Conservation (phyloP, 1,284 basidiomycete genomes). For the Clitocybe nebularis region DNA sequence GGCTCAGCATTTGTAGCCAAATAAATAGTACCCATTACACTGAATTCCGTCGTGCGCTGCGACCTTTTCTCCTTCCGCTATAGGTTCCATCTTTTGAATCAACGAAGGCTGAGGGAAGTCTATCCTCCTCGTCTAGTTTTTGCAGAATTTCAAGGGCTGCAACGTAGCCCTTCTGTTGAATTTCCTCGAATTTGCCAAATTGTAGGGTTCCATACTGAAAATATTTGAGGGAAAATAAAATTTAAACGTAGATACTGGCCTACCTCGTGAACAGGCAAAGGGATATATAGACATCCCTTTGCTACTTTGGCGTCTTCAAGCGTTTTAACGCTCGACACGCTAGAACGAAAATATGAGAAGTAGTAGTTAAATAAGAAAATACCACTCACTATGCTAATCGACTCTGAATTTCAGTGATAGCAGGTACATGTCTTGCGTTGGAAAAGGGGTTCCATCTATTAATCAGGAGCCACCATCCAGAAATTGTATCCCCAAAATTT, state of each 20-base stretch:
- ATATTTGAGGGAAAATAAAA: neutral
- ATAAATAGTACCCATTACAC: too few relatives aligned
- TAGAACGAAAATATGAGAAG: conserved; percentile 28
- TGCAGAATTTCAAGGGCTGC: conserved; percentile 73
- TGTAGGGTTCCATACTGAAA: conserved; percentile 74
- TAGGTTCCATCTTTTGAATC: conserved; percentile 44
- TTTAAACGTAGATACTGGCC: conserved; percentile 15
- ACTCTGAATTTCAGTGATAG: conserved; percentile 95
- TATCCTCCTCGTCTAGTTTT: conserved; percentile 80
- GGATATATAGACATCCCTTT: conserved; percentile 87
- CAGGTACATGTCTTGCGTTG: conserved; percentile 75
- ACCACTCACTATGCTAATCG: conserved; percentile 86
- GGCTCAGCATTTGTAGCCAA: too few relatives aligned
- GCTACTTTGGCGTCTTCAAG: conserved; percentile 91
- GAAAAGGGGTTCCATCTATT: conserved; percentile 94
- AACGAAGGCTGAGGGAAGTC: conserved; percentile 69
- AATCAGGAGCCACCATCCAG: conserved; percentile 94
- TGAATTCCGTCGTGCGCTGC: conserved; percentile 74
- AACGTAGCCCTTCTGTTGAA: conserved; percentile 79
- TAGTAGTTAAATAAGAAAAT: neutral
- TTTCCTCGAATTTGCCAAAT: conserved; percentile 79
- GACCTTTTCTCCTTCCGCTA: conserved; percentile 61
- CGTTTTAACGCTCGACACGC: conserved; percentile 93
- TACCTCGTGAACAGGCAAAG: conserved; percentile 91
- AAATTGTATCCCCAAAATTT: conserved; percentile 92